Percentiles rank a stretch among this genome's conserved stretches.
Conservation (phyloP, 768 basidiomycete species). For the Tylopilus plumbeoviolaceoides region DNA sequence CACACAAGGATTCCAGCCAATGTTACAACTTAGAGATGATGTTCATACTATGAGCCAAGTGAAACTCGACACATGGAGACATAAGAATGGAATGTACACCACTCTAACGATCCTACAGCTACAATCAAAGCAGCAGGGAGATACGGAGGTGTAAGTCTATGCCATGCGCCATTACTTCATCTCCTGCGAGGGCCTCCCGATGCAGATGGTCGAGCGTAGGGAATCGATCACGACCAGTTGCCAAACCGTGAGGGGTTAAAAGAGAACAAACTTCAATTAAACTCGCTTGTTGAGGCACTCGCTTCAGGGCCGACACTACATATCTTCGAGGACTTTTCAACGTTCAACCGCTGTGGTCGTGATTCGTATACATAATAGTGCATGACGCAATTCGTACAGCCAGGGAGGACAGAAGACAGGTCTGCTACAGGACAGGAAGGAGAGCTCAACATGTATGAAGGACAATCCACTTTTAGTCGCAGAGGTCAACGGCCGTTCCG, state of each 20-base stretch:
- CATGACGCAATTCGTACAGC: not conserved
- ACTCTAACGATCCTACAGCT: constrained; percentile 77
- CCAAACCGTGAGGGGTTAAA: constrained; percentile 43
- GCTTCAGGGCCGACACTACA: constrained; percentile 35
- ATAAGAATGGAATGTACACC: constrained; percentile 59
- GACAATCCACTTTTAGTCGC: constrained; percentile 45
- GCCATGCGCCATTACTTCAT: constrained; percentile 87
- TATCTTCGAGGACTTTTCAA: too few relatives aligned
- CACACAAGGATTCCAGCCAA: too few relatives aligned
- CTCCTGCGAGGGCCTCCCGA: constrained; percentile 78
- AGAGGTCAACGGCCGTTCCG: constrained; percentile 65
- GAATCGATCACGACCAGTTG: constrained; percentile 38
- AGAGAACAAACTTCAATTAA: not conserved
- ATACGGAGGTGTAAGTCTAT: constrained; percentile 86
- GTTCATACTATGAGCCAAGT: not conserved
- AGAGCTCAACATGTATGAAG: not conserved
- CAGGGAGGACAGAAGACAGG: not conserved
- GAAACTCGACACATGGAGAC: not conserved
- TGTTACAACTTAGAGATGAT: too few relatives aligned
- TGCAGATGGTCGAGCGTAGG: constrained; percentile 38
- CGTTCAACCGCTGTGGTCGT: too few relatives aligned
- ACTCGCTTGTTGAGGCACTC: not conserved
- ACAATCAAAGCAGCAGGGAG: constrained; percentile 59
- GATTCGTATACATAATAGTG: not conserved
- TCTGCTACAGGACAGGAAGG: not conserved